Conservation (phyloP, 176 grass and related monocot species). For the Aegilops umbellulata region DNA sequence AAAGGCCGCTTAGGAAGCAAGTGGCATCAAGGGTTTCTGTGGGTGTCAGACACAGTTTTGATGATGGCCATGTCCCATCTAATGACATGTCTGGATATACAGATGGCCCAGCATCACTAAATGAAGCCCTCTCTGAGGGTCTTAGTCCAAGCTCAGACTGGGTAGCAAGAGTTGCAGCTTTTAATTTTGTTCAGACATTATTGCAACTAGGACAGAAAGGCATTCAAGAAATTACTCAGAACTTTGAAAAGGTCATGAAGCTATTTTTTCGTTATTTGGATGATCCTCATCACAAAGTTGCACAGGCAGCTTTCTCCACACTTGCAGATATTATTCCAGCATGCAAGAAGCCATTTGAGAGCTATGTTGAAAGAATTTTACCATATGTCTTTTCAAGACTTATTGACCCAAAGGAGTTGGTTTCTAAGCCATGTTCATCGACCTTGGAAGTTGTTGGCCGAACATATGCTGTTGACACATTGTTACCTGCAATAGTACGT, state of each 20-base stretch:
- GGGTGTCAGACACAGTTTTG: conserved; percentile 56
- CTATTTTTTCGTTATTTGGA: conserved; percentile 85
- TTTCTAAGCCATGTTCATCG: conserved; percentile 62
- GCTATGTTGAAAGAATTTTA: conserved; percentile 75
- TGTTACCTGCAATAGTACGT: conserved; percentile 81
- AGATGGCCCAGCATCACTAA: conserved; percentile 63
- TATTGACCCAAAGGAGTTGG: conserved; percentile 76
- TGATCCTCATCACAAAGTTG: conserved; percentile 94
- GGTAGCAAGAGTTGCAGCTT: conserved; percentile 76
- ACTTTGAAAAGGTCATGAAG: conserved; percentile 92
- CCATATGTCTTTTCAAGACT: conserved; percentile 76
- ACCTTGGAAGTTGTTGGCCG: conserved; percentile 69
- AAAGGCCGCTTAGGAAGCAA: conserved; percentile 90
- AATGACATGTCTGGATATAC: conserved; percentile 54
- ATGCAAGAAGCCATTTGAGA: conserved; percentile 74
- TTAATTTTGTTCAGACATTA: conserved; percentile 72
- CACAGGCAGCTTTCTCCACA: conserved; percentile 78
- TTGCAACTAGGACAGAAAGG: conserved; percentile 89
- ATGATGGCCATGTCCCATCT: conserved; percentile 48
- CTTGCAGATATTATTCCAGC: conserved; percentile 88
- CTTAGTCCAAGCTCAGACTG: conserved; percentile 85
- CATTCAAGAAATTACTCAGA: conserved; percentile 78
- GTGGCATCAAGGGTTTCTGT: conserved; percentile 59
- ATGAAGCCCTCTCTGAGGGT: conserved; percentile 71
- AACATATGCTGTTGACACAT: conserved; percentile 76